phyloP scores from a whole-genome alignment of 225 moss, liverwort and hornwort species.

The Ulota crispa region DNA sequence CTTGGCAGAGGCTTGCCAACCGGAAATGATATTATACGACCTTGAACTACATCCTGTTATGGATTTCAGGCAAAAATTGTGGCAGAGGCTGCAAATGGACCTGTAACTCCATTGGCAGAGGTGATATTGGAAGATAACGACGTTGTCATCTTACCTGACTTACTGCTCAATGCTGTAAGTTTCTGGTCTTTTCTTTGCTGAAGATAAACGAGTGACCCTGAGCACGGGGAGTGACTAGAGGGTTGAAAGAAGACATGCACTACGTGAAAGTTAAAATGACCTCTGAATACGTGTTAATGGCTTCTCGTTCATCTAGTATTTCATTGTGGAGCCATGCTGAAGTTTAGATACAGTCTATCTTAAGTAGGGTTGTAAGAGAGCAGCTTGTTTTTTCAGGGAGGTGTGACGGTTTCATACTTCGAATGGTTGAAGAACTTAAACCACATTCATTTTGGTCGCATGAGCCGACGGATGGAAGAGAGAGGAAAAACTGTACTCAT shows the following conservation, averaged over 20 bases:
- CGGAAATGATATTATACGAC: neutral
- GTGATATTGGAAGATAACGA: slow-evolving; percentile 71
- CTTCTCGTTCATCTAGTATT: neutral
- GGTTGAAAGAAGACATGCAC: neutral
- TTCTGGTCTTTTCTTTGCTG: neutral
- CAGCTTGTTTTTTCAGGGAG: slow-evolving; percentile 54
- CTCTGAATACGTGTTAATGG: neutral
- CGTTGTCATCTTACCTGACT: slow-evolving; percentile 78
- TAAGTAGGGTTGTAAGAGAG: slow-evolving; percentile 5
- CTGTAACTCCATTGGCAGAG: slow-evolving; percentile 80
- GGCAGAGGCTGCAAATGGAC: slow-evolving; percentile 91
- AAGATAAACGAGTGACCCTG: neutral
- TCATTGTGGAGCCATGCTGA: neutral
- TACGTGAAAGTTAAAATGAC: neutral
- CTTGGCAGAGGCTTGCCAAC: slow-evolving; percentile 11
- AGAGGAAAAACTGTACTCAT: slow-evolving; percentile 77
- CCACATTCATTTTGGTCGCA: slow-evolving; percentile 89
- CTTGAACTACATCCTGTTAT: neutral
- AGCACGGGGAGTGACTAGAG: neutral
- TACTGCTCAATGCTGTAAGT: slow-evolving; percentile 84
- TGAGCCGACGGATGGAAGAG: slow-evolving; percentile 93
- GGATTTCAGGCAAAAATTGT: slow-evolving; percentile 75
- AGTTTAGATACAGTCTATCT: neutral
- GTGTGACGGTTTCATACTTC: slow-evolving; percentile 87
- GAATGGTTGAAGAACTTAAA: slow-evolving; percentile 93